Percentiles rank a stretch among this genome's conserved stretches.
phyloP scores from a whole-genome alignment of 2,329 filamentous ascomycete genomes.

The Beauveria rudraprayagi region DNA sequence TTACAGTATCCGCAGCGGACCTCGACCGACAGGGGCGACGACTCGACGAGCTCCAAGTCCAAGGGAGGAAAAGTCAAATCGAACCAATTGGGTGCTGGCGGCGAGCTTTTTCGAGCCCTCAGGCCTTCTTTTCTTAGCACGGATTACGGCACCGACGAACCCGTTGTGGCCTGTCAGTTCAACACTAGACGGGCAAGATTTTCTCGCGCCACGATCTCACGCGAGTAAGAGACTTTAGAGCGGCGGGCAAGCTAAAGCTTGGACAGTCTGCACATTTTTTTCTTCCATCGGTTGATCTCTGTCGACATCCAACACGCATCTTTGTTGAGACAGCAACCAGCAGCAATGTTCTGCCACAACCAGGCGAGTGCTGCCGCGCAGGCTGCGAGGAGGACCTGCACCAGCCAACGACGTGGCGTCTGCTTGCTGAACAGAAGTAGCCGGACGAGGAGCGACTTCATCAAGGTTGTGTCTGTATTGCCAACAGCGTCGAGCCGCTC shows the following conservation, averaged over 20 bases:
- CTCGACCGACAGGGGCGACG: neutral
- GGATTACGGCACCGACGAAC: neutral
- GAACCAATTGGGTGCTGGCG: neutral
- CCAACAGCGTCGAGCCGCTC: neutral
- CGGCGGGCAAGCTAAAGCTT: neutral
- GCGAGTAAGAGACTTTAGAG: neutral
- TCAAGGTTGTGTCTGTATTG: neutral
- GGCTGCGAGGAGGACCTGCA: neutral
- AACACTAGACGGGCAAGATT: neutral
- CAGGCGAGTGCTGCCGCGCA: conserved; percentile 4
- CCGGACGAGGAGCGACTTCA: neutral
- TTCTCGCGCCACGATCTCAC: neutral
- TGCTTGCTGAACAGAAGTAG: neutral
- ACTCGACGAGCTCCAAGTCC: no score
- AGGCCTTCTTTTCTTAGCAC: neutral
- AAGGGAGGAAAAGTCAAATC: neutral
- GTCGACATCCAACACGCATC: neutral
- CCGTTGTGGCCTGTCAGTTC: neutral
- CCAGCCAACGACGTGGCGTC: no score
- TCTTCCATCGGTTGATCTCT: neutral
- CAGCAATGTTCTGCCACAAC: conserved; percentile 7
- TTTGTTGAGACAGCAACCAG: neutral
- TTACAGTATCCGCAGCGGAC: conserved; percentile 10
- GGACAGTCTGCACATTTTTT: neutral
- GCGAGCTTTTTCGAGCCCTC: neutral